phyloP scores from a whole-genome alignment of 176 grass and related monocot species.

The Juncus inflexus region DNA sequence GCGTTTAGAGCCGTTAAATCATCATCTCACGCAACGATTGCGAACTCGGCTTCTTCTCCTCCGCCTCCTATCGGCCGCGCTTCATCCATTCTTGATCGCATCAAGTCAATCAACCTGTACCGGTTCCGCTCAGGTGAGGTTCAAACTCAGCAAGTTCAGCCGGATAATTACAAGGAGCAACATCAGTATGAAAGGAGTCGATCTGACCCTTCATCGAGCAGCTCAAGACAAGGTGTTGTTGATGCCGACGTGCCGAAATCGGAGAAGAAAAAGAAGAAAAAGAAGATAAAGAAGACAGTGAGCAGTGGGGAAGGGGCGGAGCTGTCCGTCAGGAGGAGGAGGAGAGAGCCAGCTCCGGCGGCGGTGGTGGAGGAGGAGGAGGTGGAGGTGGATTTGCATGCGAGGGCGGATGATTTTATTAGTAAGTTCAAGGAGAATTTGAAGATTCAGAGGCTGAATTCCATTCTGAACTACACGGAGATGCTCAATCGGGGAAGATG shows the following conservation, averaged over 20 bases:
- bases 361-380: constrained; percentile 1
- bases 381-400: constrained; percentile 35
- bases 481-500: constrained; percentile 45
- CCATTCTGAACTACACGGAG: constrained; percentile 58
- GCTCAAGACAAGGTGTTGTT: too few relatives aligned
- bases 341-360: constrained; percentile 3
- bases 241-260: neutral
- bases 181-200: constrained; percentile 38
- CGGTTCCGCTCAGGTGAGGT: constrained; percentile 52
- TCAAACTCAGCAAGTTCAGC: constrained; percentile 1
- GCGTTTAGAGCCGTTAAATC: neutral
- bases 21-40: too few relatives aligned
- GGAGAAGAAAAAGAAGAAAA: constrained; percentile 18
- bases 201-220: constrained; percentile 31
- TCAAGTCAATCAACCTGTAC: constrained; percentile 61
- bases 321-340: constrained; percentile 25
- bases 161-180: neutral
- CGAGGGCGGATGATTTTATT: constrained; percentile 33
- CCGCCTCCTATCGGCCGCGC: constrained; percentile 36
- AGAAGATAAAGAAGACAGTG: neutral
- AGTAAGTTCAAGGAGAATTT: constrained; percentile 51
- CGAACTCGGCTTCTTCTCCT: constrained; percentile 6
- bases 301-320: constrained; percentile 23
- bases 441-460: constrained; percentile 79
- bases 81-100: constrained; percentile 52